Conservation (phyloP, 495 filamentous ascomycete species). For the Cercophora sp. region DNA sequence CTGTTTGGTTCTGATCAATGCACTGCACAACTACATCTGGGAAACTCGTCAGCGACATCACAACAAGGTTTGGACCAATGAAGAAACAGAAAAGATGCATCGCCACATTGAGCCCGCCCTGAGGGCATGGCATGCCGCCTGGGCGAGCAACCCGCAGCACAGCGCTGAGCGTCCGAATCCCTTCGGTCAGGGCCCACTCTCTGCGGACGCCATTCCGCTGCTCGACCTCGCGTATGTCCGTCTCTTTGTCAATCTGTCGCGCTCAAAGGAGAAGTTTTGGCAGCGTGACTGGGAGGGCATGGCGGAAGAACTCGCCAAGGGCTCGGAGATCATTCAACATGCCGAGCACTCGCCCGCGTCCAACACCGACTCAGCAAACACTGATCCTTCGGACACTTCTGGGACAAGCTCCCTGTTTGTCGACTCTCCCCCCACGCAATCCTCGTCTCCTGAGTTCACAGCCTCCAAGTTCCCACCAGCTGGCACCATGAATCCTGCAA, state of each 20-base stretch:
- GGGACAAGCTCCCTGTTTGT: conserved; percentile 47
- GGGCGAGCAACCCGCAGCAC: conserved; percentile 83
- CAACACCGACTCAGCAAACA: conserved; percentile 45
- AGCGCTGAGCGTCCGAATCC: conserved; percentile 87
- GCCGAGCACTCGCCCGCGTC: conserved; percentile 60
- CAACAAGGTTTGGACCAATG: conserved; percentile 83
- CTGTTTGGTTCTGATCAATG: conserved; percentile 90
- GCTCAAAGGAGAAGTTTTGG: conserved; percentile 93
- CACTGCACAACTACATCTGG: conserved; percentile 97
- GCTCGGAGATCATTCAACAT: conserved; percentile 68
- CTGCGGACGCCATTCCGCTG: conserved; percentile 91
- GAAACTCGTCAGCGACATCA: conserved; percentile 90
- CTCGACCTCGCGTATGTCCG: conserved; percentile 92
- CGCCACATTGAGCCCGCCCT: conserved; percentile 92
- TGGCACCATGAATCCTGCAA: conserved; percentile 20
- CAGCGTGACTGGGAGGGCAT: conserved; percentile 89
- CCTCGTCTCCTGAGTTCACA: conserved; percentile 49
- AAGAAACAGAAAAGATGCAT: conserved; percentile 95
- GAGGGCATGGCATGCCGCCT: conserved; percentile 91
- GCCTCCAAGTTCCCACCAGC: conserved; percentile 30
- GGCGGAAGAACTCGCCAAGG: conserved; percentile 83
- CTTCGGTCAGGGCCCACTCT: conserved; percentile 80
- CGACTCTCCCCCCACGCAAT: conserved; percentile 52
- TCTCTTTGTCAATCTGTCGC: conserved; percentile 86
- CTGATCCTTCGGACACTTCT: conserved; percentile 50